Conservation (phyloP, 2,329 filamentous ascomycete species). For the Trichoderma gracile region DNA sequence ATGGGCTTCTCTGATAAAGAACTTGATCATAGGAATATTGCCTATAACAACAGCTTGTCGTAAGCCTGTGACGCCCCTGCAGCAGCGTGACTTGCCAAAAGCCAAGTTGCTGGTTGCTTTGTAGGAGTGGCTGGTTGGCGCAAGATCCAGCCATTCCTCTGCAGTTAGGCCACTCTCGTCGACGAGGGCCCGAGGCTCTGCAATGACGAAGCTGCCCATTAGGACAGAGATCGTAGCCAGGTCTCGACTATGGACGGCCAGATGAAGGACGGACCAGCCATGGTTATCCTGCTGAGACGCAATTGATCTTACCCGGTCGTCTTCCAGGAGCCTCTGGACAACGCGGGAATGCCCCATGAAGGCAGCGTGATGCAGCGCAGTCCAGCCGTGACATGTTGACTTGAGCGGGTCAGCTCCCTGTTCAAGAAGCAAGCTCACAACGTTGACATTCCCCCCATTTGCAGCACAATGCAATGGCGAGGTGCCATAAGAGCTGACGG, state of each 20-base stretch:
- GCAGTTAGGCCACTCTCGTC: constrained; percentile 15
- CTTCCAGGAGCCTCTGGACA: background rate
- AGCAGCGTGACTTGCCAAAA: constrained; percentile 13
- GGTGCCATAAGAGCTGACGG: constrained; percentile 8
- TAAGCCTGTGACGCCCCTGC: background rate
- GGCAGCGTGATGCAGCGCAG: constrained; percentile 5
- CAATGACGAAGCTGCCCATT: background rate
- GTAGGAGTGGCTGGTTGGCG: background rate
- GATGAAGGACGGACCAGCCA: constrained; percentile 16
- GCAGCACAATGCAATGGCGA: constrained; percentile 11
- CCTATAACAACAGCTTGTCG: background rate
- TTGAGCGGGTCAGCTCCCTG: background rate
- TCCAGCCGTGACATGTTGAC: constrained; percentile 18
- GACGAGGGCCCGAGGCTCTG: background rate
- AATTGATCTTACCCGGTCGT: background rate
- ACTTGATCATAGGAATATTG: background rate
- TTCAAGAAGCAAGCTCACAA: background rate
- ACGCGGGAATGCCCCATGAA: background rate
- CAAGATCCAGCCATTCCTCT: constrained; percentile 13
- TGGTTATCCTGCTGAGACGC: constrained; percentile 11
- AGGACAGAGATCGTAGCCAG: background rate
- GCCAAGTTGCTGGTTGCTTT: constrained; percentile 6
- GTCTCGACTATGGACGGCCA: constrained; percentile 6
- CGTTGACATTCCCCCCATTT: background rate
- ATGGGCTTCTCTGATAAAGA: background rate